phyloP scores from a whole-genome alignment of 192 early-diverging fungal genomes.

The Coemansia sp. region DNA sequence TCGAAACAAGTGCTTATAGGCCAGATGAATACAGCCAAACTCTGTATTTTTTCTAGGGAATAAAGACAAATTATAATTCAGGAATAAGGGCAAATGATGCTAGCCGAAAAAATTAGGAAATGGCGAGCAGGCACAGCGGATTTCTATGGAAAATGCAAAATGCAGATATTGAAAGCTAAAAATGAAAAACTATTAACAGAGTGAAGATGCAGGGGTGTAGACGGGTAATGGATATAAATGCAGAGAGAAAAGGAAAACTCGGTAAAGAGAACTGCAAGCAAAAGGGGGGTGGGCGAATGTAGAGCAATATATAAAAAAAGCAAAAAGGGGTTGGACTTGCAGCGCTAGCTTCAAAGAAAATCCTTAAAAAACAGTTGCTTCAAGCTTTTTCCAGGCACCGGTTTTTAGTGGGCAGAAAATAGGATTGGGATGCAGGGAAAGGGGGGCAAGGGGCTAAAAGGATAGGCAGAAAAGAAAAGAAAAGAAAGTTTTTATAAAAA shows the following conservation, averaged over 20 bases:
- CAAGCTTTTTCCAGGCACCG: slow-evolving; percentile 5
- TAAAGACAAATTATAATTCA: no score
- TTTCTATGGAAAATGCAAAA: slow-evolving; percentile 5
- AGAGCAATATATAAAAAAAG: neutral
- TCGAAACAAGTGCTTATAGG: no score
- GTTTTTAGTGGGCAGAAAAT: slow-evolving; percentile 2
- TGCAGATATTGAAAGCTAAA: neutral
- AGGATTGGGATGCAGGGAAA: neutral
- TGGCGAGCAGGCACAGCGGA: no score
- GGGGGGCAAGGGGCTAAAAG: neutral
- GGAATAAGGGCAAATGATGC: no score
- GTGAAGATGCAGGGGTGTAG: neutral
- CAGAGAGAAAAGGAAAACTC: neutral
- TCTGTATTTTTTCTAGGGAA: no score
- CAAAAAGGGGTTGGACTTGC: neutral
- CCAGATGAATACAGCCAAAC: no score
- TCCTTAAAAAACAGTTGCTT: neutral
- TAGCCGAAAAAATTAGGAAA: no score
- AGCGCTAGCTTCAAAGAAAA: neutral
- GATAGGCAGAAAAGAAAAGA: slow-evolving; percentile 1
- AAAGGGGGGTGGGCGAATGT: neutral
- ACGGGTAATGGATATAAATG: neutral
- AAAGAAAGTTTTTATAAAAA: no score
- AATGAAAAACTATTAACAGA: neutral
- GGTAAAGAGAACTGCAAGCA: neutral